Base-by-base conservation (phyloP, 2,329 filamentous ascomycete species). In the Monosporascus sp. region DNA sequence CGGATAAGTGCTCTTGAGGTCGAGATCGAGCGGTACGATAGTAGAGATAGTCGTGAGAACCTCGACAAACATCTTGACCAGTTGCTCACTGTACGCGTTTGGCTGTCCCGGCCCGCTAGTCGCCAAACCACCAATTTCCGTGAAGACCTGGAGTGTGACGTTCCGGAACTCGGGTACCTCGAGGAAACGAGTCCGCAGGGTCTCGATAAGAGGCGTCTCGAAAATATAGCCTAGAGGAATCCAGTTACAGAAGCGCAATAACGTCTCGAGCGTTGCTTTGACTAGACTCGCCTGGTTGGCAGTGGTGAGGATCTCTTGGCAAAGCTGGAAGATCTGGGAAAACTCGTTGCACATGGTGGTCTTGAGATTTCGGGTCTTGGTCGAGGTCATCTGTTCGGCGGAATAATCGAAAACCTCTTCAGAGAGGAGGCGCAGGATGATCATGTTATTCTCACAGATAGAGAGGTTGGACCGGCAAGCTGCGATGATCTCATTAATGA, bases 391-490 rank as follows among this genome's bases (percentile, higher is more conserved):
- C 71, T 97, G 90, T 68, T 99, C 94, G 59, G 93, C 90, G 1
- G 94, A 99, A 73, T 95, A 99, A 76, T 99, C 94, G 68, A 99
- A 99, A 38, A 99, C 93, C 72, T 99, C 94, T 72, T 99, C 94
- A 6, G 94, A 99, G 46, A 99, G 82, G 64, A 99, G 77, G 55
- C 94, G 87, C 62, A 99, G 82, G 63, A 99, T 97, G 59, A 90
- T 91, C 94, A 99, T 99, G 79, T 99, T 99, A 78, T 99, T 99
- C 76, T 99, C 94, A 82, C 95, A 99, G 64, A 99, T 95, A 38
- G 93, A 94, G 51, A 99, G 79, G 72, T 89, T 97, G 62, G 90
- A 93, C 70, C 96, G 92, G 74, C 92, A 97, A 52, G 94, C 93
- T 22, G 90, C 88, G 64, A 99, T 91, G 72, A 99, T 99, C 77